Evolutionary conservation across 208 protist species (phyloP).

Genomic region (Tritrichomonas foetus): DNA sequence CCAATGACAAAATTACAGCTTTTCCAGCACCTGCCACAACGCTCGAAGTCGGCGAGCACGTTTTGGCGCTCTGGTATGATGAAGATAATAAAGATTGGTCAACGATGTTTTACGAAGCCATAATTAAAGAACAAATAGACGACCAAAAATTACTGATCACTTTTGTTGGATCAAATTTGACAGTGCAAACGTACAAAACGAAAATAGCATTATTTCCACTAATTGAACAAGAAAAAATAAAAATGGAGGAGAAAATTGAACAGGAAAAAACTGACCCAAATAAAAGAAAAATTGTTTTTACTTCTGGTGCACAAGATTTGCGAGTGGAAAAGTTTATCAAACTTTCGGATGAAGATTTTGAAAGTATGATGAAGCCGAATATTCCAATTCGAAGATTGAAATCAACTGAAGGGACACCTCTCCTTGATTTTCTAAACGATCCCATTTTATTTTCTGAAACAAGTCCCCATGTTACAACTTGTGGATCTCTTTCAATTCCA

Average conservation of each 20-base stretch:
- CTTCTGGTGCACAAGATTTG: background rate
- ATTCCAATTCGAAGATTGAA: background rate
- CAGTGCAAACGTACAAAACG: background rate
- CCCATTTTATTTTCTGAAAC: background rate
- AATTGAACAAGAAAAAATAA: background rate
- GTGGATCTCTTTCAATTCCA: background rate
- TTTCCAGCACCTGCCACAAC: background rate
- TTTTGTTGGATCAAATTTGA: background rate
- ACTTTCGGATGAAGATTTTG: background rate
- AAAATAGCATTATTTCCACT: background rate
- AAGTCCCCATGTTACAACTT: background rate
- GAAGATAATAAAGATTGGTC: background rate
- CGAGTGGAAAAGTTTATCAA: background rate
- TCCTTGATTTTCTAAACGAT: background rate
- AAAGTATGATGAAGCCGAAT: background rate
- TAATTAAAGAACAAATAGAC: background rate
- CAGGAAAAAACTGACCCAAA: background rate
- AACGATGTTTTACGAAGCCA: constrained; percentile 30
- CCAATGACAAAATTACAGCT: background rate
- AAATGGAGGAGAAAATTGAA: background rate
- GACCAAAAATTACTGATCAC: background rate
- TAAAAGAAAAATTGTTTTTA: background rate
- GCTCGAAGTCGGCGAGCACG: background rate
- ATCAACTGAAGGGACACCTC: background rate
- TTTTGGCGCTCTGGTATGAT: constrained; percentile 12